Conservation (phyloP, 306 rosid species). For the Casuarina glauca region DNA sequence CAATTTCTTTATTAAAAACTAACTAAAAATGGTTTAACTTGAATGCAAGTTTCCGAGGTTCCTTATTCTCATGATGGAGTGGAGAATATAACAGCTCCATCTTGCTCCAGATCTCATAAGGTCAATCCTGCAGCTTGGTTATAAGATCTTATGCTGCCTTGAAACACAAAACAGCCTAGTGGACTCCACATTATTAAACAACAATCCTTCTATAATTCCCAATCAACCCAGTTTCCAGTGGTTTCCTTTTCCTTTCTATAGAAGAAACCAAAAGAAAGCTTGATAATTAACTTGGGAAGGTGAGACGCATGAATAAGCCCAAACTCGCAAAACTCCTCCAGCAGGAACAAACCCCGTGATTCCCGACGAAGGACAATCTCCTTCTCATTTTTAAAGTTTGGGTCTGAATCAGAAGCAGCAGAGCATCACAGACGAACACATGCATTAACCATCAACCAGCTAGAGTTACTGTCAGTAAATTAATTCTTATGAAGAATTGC, state of each 20-base stretch:
- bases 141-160: no score
- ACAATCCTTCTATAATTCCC: not conserved
- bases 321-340: slow-evolving; percentile 22
- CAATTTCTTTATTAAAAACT: no score
- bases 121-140: no score
- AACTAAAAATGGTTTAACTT: no score
- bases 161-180: no score
- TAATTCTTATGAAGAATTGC: no score
- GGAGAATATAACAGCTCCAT: no score
- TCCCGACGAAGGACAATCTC: slow-evolving; percentile 48
- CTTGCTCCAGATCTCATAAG: no score
- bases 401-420: slow-evolving; percentile 59
- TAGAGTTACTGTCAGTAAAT: slow-evolving; percentile 21
- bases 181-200: not conserved
- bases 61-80: no score
- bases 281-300: slow-evolving; percentile 15
- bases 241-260: not conserved
- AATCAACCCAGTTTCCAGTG: not conserved
- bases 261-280: slow-evolving; percentile 11
- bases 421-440: slow-evolving; percentile 46
- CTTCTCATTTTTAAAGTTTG: slow-evolving; percentile 33
- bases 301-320: slow-evolving; percentile 9
- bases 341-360: slow-evolving; percentile 73
- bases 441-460: slow-evolving; percentile 25
- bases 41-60: no score